Evolutionary conservation across 2,329 filamentous ascomycete species (phyloP), one percentile per base, ranked within the genome.

Genomic region (Didymella segeticola): DNA sequence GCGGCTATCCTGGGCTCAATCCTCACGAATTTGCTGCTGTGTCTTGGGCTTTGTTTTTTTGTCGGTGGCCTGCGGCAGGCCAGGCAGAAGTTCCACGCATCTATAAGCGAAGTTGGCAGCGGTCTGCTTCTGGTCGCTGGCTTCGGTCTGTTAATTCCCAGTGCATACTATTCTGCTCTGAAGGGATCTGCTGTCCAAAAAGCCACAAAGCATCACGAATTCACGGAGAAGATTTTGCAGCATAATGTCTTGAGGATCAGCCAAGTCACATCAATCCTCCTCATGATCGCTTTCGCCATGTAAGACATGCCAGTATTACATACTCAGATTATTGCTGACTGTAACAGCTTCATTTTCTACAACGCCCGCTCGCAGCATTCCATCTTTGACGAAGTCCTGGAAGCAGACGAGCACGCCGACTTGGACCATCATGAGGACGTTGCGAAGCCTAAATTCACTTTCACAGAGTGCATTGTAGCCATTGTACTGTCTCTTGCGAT

Each of bases 1-100:
- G 89, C 89, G 39, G 90, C 91, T n/a, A 92, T 96, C 49, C 77
- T 95, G 0, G 91, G 91, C 14, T 93, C 89, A 0, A 89, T 96
- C 36, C 73, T 96, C 31, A 90, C 91, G 7, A 96, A 91, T 19
- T 83, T 93, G 76, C 77, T 95, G 26, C 80, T 96, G 1, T 95
- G 91, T 62, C 76, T 96, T 17, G 91, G 91, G 0, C 69, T 88
- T 39, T 95, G 90, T 71, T 96, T 96, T 78, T 87, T 93, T 60
- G 83, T 87, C 12, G 90, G 90, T 30, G 91, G 91, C 5, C 63
- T 95, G 22, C 78, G 81, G 41, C 84, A 87, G 25, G 80, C 88
- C 8, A 85, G 89, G 62, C 84, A 91, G 63, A 81, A 79, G 11
- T 95, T 96, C 68, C 88, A 89, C 67, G 85, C 89, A 50, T 86